A percentile compares a stretch with the other conserved stretches of the same genome.
Conservation (phyloP, 306 rosid species). For the Psophocarpus tetragonolobus region DNA sequence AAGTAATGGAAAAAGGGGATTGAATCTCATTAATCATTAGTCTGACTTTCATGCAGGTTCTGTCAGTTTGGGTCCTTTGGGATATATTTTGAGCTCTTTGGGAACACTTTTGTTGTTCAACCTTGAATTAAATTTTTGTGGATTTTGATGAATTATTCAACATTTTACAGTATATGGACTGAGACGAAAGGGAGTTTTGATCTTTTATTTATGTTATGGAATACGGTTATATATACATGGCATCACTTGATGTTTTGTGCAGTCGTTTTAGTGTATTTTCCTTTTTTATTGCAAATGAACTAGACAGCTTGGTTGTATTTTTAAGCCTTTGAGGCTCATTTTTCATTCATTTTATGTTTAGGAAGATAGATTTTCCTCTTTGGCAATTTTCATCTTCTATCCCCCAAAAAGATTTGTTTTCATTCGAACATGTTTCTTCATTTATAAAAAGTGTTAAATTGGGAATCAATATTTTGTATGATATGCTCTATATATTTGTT, state of each 20-base stretch:
- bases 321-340: neutral
- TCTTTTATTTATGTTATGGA: neutral
- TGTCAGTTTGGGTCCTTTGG: neutral
- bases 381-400: constrained; percentile 7
- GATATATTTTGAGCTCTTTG: neutral
- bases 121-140: neutral
- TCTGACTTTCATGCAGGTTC: neutral
- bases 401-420: no score
- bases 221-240: neutral
- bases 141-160: neutral
- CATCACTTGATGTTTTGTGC: no score
- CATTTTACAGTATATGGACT: neutral
- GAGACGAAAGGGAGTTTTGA: neutral
- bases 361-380: neutral
- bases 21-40: no score
- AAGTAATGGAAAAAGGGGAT: no score
- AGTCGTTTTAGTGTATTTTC: neutral
- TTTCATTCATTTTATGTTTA: neutral
- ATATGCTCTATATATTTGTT: neutral
- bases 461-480: neutral
- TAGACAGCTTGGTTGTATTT: neutral
- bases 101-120: neutral
- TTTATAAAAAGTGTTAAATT: neutral
- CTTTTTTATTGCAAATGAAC: neutral
- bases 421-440: neutral